A percentile compares a stretch with the other conserved stretches of the same genome.
Evolutionary conservation across 2,329 filamentous ascomycete genomes (phyloP).

Genomic region (Alternaria sp.): DNA sequence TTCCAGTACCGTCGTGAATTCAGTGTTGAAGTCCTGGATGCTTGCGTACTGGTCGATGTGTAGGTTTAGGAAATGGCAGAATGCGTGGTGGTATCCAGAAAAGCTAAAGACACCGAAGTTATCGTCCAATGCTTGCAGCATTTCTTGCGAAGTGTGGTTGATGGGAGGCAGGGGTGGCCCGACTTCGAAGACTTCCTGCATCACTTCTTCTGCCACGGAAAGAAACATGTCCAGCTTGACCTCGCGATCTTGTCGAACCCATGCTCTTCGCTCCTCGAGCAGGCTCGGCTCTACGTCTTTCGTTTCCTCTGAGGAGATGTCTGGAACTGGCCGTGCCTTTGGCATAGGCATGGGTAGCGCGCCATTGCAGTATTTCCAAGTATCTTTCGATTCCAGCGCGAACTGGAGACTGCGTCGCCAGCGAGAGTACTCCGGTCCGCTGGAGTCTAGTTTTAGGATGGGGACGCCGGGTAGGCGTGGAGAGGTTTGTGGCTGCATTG

Average conservation of each 20-base stretch:
- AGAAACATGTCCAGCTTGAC: conserved; percentile 47
- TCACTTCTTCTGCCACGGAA: conserved; percentile 45
- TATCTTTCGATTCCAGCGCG: conserved; percentile 38
- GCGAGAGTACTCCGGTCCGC: conserved; percentile 40
- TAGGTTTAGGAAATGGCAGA: conserved; percentile 47
- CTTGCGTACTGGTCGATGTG: conserved; percentile 43
- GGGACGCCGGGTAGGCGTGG: conserved; percentile 39
- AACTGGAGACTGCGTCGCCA: conserved; percentile 42
- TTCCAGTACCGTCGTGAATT: conserved; percentile 40
- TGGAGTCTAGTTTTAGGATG: conserved; percentile 32
- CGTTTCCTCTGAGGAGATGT: conserved; percentile 22
- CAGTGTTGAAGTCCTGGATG: conserved; percentile 44
- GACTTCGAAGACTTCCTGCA: conserved; percentile 45
- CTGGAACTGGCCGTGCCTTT: conserved; percentile 24
- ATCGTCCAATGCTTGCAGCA: conserved; percentile 40
- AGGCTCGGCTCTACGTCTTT: conserved; percentile 37
- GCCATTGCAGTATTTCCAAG: conserved; percentile 44
- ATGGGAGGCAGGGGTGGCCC: conserved; percentile 43
- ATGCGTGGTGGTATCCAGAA: conserved; percentile 45
- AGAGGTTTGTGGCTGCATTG: conserved; percentile 29
- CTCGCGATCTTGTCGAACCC: conserved; percentile 45
- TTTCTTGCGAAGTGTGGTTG: conserved; percentile 39
- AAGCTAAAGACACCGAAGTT: conserved; percentile 40
- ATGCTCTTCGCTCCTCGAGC: conserved; percentile 42
- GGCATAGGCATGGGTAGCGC: conserved; percentile 44